Conservation (phyloP, 164 flowering plant genomes). For the Magnolia sinica region DNA sequence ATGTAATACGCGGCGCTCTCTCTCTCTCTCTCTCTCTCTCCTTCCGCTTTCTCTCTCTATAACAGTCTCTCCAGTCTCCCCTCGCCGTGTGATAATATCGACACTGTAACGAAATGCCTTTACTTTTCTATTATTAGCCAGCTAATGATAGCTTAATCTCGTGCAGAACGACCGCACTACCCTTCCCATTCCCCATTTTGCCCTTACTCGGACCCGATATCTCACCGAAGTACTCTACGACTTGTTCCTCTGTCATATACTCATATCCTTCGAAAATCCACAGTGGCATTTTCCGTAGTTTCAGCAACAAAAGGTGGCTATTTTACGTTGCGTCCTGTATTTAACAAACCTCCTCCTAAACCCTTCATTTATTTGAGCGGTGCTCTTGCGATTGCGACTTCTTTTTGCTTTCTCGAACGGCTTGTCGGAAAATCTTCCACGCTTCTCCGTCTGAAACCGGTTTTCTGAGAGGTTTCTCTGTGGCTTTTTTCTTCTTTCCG, state of each 20-base stretch:
- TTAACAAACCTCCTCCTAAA: background rate
- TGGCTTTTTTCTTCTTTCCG: background rate
- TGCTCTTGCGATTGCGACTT: background rate
- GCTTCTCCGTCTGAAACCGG: background rate
- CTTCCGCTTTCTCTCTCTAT: background rate
- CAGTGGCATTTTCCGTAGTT: background rate
- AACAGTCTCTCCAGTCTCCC: background rate
- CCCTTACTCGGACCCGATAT: background rate
- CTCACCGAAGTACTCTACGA: background rate
- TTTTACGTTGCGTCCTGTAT: background rate
- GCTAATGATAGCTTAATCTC: constrained; percentile 8
- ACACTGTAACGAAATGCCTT: background rate
- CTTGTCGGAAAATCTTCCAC: background rate
- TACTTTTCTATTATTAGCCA: background rate
- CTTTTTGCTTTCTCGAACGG: background rate
- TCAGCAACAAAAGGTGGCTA: background rate
- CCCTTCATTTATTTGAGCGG: background rate
- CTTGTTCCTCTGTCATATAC: background rate
- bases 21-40: too few species aligned
- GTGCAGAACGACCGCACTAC: background rate
- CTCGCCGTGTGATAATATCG: background rate
- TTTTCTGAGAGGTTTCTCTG: background rate
- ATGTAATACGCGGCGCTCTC: too few species aligned
- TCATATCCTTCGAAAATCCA: background rate
- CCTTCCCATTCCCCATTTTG: background rate